phyloP scores from a whole-genome alignment of 495 filamentous ascomycete species.

The Neurospora sp. region DNA sequence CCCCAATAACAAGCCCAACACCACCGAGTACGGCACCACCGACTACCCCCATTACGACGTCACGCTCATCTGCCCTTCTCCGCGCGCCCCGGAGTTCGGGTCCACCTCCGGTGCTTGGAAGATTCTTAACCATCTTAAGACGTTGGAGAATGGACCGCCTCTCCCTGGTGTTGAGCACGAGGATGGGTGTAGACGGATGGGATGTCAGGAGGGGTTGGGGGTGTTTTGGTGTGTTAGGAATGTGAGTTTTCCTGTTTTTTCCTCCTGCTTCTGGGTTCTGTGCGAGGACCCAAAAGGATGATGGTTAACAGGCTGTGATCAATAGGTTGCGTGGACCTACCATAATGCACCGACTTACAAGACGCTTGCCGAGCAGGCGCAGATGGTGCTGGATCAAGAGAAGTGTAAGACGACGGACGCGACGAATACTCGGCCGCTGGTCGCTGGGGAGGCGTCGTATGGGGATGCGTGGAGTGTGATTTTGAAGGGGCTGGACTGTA shows the following conservation, averaged over 20 bases:
- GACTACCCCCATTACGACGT: background rate
- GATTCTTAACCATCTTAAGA: background rate
- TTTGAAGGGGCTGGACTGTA: background rate
- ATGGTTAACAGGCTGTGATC: background rate
- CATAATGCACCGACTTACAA: background rate
- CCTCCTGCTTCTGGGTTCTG: background rate
- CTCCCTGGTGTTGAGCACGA: background rate
- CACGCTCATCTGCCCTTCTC: background rate
- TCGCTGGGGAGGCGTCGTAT: background rate
- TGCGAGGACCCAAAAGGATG: accelerated
- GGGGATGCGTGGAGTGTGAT: background rate
- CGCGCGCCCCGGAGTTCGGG: background rate
- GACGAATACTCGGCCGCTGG: background rate
- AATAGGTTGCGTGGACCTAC: background rate
- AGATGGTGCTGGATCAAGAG: background rate
- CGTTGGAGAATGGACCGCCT: background rate
- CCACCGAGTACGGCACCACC: background rate
- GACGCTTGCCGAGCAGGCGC: background rate
- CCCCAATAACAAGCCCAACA: background rate
- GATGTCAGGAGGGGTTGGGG: background rate
- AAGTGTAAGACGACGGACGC: background rate
- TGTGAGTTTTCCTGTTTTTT: background rate
- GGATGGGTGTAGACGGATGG: background rate
- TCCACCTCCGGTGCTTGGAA: background rate
- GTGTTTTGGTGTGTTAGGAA: background rate